Base-by-base conservation (phyloP, 2,329 filamentous ascomycete species). In the Parafenestella ontariensis region DNA sequence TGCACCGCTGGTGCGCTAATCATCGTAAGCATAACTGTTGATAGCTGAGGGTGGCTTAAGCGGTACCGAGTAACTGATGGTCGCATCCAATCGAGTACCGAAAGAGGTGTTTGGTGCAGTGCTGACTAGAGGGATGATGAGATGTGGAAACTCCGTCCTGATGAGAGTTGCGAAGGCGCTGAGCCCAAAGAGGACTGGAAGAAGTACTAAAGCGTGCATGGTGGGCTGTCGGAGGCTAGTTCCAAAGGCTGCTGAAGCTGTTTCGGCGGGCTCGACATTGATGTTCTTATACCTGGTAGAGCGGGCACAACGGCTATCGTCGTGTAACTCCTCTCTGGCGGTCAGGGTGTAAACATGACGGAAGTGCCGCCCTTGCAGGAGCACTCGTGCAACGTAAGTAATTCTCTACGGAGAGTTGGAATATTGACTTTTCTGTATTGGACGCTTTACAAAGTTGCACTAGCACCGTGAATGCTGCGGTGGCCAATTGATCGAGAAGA, bases 51-150 rank as follows among this genome's bases (percentile, higher is more conserved):
- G 20, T 5, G 1, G 20, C n/a, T n/a, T n/a, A n/a, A 11, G 7
- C 8, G 23, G 34, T 58, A 70, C 68, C 2, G 51, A 46, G 33
- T 63, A 59, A 28, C 58, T 59, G 45, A 75, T 56, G 3, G 56
- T 45, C 36, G 62, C 70, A 8, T 51, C 53, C 13, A 53, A 57
- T 18, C 69, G 57, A 3, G 73, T 76, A 18, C 56, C 58, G 21
- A 61, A 66, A 2, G 64, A 46, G 2, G 40, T 56, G 42, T 67
- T 44, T 15, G 72, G 68, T 1, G 46, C 29, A 13, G 52, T 46
- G 20, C 60, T 50, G 23, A 65, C 62, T 34, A 76, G 50, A 1
- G 72, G 73, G n/a, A 76, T 55, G 37, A 76, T 68, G 41, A 76
- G 68, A 37, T 71, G 68, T 3, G 72, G 72, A 11, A 71, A 73